Conservation (phyloP, 371 early-diverging fungal genomes). For the Mucor lusitanicus region DNA sequence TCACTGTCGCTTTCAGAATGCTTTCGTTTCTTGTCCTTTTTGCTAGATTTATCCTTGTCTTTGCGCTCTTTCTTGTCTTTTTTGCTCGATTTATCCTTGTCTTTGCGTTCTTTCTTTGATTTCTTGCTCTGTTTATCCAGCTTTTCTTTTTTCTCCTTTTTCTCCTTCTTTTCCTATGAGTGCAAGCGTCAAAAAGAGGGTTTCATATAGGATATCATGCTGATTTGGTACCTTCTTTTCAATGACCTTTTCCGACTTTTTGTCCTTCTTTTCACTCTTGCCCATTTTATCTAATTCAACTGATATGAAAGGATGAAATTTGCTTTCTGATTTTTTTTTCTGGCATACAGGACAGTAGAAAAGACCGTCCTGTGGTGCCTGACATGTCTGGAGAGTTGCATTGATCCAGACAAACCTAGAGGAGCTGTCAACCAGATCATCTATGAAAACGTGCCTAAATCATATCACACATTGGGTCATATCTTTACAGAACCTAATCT, state of each 20-base stretch:
- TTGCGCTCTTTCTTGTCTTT: conserved; percentile 9
- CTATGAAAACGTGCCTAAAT: too few species aligned
- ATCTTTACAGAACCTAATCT: too few species aligned
- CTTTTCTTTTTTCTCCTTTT: conserved; percentile 4
- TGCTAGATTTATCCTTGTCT: conserved; percentile 7
- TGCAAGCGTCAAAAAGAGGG: not conserved
- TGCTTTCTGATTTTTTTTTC: not conserved
- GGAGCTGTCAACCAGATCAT: too few species aligned
- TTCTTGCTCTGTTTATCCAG: conserved; percentile 13
- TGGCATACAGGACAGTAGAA: not conserved
- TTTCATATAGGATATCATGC: not conserved
- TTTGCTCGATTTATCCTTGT: not conserved
- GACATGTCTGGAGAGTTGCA: not conserved
- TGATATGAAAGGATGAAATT: not conserved
- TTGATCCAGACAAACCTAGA: not conserved
- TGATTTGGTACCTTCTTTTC: not conserved
- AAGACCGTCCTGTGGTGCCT: not conserved
- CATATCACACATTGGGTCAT: too few species aligned
- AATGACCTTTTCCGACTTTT: not conserved
- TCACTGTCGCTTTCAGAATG: conserved; percentile 19
- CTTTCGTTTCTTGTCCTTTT: conserved; percentile 23
- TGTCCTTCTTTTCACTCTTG: conserved; percentile 16
- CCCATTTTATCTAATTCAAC: not conserved
- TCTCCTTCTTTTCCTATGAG: conserved; percentile 5
- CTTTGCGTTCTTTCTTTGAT: conserved; percentile 6